phyloP scores from a whole-genome alignment of 83 land plant genomes.

The Picea abies region DNA sequence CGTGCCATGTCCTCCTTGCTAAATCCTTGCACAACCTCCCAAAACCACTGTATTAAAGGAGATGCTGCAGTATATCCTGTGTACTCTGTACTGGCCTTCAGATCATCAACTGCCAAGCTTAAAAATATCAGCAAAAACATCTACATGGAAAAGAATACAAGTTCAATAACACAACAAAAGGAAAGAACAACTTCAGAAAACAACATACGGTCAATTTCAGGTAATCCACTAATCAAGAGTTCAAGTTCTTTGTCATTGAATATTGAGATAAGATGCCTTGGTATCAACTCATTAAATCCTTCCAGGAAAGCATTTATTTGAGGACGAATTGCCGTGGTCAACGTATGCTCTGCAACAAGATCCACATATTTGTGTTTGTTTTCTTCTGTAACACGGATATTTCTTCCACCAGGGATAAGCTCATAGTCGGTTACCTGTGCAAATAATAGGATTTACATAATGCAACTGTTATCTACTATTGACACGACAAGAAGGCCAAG shows the following conservation, averaged over 20 bases:
- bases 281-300: slow-evolving; percentile 88
- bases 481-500: not conserved
- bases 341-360: slow-evolving; percentile 85
- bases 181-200: not conserved
- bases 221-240: slow-evolving; percentile 96
- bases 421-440: slow-evolving; percentile 92
- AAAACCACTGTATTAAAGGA: slow-evolving; percentile 90
- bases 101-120: slow-evolving; percentile 79
- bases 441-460: not conserved
- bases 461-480: not conserved
- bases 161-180: not conserved
- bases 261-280: slow-evolving; percentile 86
- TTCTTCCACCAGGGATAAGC: slow-evolving; percentile 95
- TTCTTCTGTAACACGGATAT: slow-evolving; percentile 94
- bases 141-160: not conserved
- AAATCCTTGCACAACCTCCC: slow-evolving; percentile 90
- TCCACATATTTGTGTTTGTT: slow-evolving; percentile 96
- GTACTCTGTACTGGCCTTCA: slow-evolving; percentile 93
- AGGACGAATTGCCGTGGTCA: slow-evolving; percentile 95
- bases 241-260: slow-evolving; percentile 99
- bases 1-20: slow-evolving; percentile 98
- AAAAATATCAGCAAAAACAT: not conserved
- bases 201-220: slow-evolving; percentile 94
- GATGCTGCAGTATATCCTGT: slow-evolving; percentile 93
- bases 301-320: slow-evolving; percentile 92